Evolutionary conservation across 129 eudicot genomes (phyloP), one percentile per base, ranked within the genome.

Genomic region (Cynara cardunculus): DNA sequence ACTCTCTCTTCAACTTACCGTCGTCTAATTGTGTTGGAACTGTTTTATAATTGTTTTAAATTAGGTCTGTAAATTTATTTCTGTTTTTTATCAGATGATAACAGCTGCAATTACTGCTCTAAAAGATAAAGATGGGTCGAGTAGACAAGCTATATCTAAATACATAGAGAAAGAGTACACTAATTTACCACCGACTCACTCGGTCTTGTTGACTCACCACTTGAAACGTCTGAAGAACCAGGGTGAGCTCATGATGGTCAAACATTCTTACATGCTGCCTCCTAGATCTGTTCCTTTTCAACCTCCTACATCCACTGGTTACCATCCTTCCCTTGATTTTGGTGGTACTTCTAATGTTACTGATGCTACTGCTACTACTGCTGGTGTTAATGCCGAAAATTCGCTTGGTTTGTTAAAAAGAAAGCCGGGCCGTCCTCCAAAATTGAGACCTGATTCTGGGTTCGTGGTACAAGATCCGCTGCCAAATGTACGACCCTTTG

Each of bases 61-160:
- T 68, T 26, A 25, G 62, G 4, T 18, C 30, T 26, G 4, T 26
- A 41, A 69, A 37, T 14, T 19, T 2, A 12, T 41, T 28, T 72
- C 30, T 74, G 22, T 59, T 67, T 62, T 26, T 44, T 26, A 28
- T 39, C 82, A 92, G 98, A 92, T 94, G 98, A 92, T 94, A 72
- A 76, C 68, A 25, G 88, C 83, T 4, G 98, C 98, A 31, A 90
- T 94, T 24, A 14, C 80, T 71, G 94, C 85, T 71, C 18, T 92
- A 76, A 90, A 86, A 32, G 97, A 90, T 73, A 89, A 21, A 44
- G 85, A 88, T 21, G 98, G 98, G 21, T 94, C 98, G n/a, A 94
- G 98, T 73, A 79, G 88, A 61, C 87, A 80, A 49, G 97, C 97
- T 13, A 94, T 92, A 11, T 86, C 90, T 0, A 90, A 84, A 82